phyloP scores from a whole-genome alignment of 164 flowering plant genomes.

The Malania oleifera region DNA sequence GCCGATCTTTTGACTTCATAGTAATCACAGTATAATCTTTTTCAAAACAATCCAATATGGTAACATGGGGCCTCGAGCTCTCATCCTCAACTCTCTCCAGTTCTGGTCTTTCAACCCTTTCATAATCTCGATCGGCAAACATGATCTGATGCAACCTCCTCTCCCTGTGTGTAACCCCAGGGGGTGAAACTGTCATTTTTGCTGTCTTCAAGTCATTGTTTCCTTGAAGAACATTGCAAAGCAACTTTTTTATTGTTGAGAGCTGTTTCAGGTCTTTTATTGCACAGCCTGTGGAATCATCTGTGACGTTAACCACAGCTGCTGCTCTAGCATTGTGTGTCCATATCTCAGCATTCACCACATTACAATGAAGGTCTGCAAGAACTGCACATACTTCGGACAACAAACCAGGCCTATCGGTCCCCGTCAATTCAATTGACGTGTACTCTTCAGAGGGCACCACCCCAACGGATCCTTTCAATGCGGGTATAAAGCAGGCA shows the following conservation, averaged over 20 bases:
- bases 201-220: conserved; percentile 52
- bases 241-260: conserved; percentile 46
- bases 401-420: conserved; percentile 82
- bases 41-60: conserved; percentile 44
- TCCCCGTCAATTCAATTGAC: conserved; percentile 67
- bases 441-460: conserved; percentile 49
- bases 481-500: conserved; percentile 30
- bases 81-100: conserved; percentile 14
- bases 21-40: conserved; percentile 68
- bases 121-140: conserved; percentile 90
- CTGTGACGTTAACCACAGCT: conserved; percentile 76
- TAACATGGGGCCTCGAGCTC: conserved; percentile 42
- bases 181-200: conserved; percentile 52
- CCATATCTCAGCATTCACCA: conserved; percentile 91
- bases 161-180: conserved; percentile 52
- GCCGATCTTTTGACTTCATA: conserved; percentile 64
- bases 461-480: conserved; percentile 49
- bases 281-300: conserved; percentile 53
- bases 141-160: conserved; percentile 91
- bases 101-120: conserved; percentile 28
- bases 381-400: conserved; percentile 94
- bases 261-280: conserved; percentile 64
- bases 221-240: conserved; percentile 71
- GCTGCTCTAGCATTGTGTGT: conserved; percentile 91
- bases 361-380: conserved; percentile 74